Evolutionary conservation across 345 rosid genomes (phyloP), one percentile per base, ranked within the genome.

Genomic region (Aquilaria malaccensis): DNA sequence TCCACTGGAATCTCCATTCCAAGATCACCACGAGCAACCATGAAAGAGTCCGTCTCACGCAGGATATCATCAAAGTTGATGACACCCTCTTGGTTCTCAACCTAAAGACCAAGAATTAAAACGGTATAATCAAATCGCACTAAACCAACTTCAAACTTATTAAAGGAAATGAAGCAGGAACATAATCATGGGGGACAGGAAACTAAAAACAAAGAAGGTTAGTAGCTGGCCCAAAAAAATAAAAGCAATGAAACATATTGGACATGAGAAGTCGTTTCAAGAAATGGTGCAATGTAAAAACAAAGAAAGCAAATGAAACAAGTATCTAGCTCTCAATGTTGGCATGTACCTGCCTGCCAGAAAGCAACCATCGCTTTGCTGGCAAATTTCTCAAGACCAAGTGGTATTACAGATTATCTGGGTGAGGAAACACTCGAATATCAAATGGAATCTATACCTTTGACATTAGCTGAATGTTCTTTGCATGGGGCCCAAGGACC

Each of bases 11-110:
- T 90, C 73, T 90, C 97, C 97, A 87, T 85, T 56, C 97, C 93
- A 6, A 90, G 87, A 76, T 90, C 97, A 67, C 97, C 95, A 76
- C 93, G 93, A 45, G 96, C 97, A 82, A 91, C 97, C 96, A 91
- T 91, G 80, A 80, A 91, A 0, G 97, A 80, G 65, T 91, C 96
- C 7, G 97, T 91, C 76, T 91, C 97, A 47, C 91, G 90, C 76
- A 91, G 63, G 60, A 91, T 91, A 64, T 91, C 97, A 66, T 91
- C 97, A 33, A 91, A 91, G 81, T 91, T 91, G 46, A 87, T 37
- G n/a, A 91, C 96, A 61, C 97, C 97, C 77, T 90, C 97, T 74
- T 87, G 96, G 72, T 87, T 90, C 78, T 87, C 96, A 65, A 90
- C 85, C 97, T 90, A 52, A 55, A 37, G 43, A 37, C 5, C 7